These are phyloP conservation scores for Xerocomus spinulosus DNA, from an alignment of 768 basidiomycete genomes.

Conservation along the genomic window DNA sequence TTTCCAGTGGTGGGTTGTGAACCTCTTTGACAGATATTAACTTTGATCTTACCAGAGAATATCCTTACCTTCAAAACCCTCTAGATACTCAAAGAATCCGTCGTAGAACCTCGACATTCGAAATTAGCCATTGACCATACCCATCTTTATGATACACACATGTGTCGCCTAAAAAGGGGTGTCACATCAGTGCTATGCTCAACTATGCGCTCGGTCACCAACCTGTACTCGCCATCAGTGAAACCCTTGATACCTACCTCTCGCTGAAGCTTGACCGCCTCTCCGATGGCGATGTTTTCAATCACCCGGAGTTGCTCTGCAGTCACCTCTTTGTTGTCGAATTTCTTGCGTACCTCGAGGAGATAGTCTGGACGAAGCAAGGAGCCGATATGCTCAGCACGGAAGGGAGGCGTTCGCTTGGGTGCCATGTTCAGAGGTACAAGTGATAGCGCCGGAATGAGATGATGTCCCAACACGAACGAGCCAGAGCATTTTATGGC, in stretches of 20 bases:
- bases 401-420: slow-evolving; percentile 38
- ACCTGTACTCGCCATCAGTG: slow-evolving; percentile 40
- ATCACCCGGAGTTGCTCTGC: slow-evolving; percentile 31
- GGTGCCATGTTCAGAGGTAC: slow-evolving; percentile 9
- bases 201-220: slow-evolving; percentile 17
- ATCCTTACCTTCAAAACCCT: slow-evolving; percentile 22
- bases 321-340: slow-evolving; percentile 33
- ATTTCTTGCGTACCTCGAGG: slow-evolving; percentile 33
- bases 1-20: slow-evolving; percentile 19
- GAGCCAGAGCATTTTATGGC: no score
- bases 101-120: slow-evolving; percentile 20
- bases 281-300: slow-evolving; percentile 38
- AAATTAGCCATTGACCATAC: background rate
- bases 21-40: slow-evolving; percentile 16
- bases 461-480: no score
- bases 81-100: slow-evolving; percentile 26
- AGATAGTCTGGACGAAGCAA: slow-evolving; percentile 39
- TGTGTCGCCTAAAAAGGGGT: slow-evolving; percentile 21
- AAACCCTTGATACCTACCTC: slow-evolving; percentile 40
- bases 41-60: background rate
- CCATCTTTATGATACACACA: slow-evolving; percentile 9
- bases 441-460: no score
- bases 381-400: slow-evolving; percentile 44
- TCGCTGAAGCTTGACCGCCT: slow-evolving; percentile 36
- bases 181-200: slow-evolving; percentile 3